phyloP scores from a whole-genome alignment of 208 protist species.

The Jaenimonas drosophilae region DNA sequence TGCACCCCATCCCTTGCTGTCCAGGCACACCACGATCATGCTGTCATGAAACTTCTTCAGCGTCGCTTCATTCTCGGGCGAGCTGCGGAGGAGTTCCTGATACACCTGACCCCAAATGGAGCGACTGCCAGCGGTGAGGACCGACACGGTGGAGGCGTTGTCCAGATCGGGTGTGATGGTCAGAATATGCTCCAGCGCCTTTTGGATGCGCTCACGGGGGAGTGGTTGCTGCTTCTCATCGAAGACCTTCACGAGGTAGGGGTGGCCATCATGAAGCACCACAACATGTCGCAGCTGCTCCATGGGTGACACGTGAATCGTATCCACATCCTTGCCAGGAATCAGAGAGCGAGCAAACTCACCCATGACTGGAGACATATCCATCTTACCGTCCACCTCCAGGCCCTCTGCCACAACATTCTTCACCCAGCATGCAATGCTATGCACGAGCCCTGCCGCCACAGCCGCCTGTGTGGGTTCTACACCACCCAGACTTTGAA shows the following conservation, averaged over 20 bases:
- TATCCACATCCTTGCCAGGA: constrained; percentile 46
- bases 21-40: constrained; percentile 72
- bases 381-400: constrained; percentile 14
- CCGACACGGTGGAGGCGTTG: constrained; percentile 71
- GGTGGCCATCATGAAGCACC: constrained; percentile 76
- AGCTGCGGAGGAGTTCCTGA: constrained; percentile 59
- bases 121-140: constrained; percentile 74
- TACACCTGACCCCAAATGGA: constrained; percentile 70
- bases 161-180: constrained; percentile 67
- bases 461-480: constrained; percentile 55
- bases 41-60: constrained; percentile 61
- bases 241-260: constrained; percentile 61
- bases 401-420: constrained; percentile 26
- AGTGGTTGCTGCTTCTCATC: constrained; percentile 28
- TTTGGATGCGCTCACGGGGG: constrained; percentile 42
- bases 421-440: constrained; percentile 45
- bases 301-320: constrained; percentile 43
- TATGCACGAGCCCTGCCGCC: constrained; percentile 47
- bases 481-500: constrained; percentile 9
- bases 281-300: constrained; percentile 65
- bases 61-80: constrained; percentile 62
- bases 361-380: constrained; percentile 52
- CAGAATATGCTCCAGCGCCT: constrained; percentile 65
- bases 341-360: constrained; percentile 76
- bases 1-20: constrained; percentile 37